phyloP scores from a whole-genome alignment of 441 rosid genomes.

The Adansonia madagascariensis region DNA sequence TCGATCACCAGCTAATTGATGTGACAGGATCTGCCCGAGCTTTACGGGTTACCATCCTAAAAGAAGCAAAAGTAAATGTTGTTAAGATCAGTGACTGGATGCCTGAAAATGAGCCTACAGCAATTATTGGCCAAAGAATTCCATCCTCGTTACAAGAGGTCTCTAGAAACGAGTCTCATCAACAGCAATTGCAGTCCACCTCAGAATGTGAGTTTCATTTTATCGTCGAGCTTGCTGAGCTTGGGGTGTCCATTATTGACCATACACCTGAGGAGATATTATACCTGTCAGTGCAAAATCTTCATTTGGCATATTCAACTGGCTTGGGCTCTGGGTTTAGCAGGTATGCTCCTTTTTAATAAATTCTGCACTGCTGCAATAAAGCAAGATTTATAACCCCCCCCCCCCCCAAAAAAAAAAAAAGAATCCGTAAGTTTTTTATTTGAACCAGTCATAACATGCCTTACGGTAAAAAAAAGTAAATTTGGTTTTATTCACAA shows the following conservation, averaged over 20 bases:
- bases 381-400: not conserved
- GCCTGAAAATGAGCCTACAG: conserved; percentile 81
- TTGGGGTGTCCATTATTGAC: conserved; percentile 88
- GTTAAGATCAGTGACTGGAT: conserved; percentile 89
- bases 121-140: conserved; percentile 44
- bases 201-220: conserved; percentile 85
- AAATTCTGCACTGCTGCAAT: conserved; percentile 18
- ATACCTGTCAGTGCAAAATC: conserved; percentile 84
- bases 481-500: conserved; percentile 11
- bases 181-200: conserved; percentile 45
- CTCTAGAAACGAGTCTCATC: conserved; percentile 53
- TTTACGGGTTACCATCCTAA: conserved; percentile 78
- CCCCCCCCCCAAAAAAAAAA: not conserved
- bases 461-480: conserved; percentile 15
- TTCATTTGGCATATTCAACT: conserved; percentile 82
- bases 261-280: conserved; percentile 96
- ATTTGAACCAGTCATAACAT: not conserved
- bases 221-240: conserved; percentile 86
- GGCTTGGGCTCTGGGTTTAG: conserved; percentile 94
- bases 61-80: conserved; percentile 82
- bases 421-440: not conserved
- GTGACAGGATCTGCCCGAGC: conserved; percentile 65
- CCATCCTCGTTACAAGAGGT: conserved; percentile 48
- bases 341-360: conserved; percentile 53
- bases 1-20: conserved; percentile 73